Conservation (phyloP, 179 eudicot genomes). For the Heliamphora pulchella region DNA sequence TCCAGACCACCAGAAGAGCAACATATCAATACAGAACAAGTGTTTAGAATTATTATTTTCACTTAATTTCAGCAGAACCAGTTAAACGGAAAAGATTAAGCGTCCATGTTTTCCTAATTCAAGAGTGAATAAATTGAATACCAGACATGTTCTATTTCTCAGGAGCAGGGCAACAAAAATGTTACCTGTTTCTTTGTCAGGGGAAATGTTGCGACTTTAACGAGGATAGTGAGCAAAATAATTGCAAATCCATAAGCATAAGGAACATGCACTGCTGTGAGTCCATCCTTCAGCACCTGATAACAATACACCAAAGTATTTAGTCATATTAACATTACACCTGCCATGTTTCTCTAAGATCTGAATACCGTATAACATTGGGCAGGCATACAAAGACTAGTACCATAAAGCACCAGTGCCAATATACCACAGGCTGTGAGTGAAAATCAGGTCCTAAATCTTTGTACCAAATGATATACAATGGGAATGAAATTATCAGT, state of each 20-base stretch:
- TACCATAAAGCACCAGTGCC: background rate
- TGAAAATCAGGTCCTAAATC: background rate
- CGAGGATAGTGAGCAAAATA: conserved; percentile 83
- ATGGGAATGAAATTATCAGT: background rate
- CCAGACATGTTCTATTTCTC: background rate
- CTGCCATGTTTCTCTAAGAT: background rate
- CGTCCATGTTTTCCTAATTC: conserved; percentile 4
- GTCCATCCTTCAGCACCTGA: conserved; percentile 85
- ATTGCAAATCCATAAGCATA: conserved; percentile 96
- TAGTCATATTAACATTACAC: background rate
- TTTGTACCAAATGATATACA: background rate
- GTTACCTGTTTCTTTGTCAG: conserved; percentile 95
- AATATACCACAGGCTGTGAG: background rate
- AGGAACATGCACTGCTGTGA: conserved; percentile 71
- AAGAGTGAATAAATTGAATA: background rate
- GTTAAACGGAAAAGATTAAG: background rate
- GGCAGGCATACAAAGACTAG: background rate
- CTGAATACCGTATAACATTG: background rate
- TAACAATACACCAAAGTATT: conserved; percentile 12
- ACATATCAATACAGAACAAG: background rate
- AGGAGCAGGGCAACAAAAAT: conserved; percentile 6
- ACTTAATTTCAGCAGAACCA: background rate
- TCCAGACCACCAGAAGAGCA: background rate
- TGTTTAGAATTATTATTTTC: background rate
- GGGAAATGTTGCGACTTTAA: conserved; percentile 76